Conservation (phyloP, 345 rosid genomes). For the Aegle marmelos region DNA sequence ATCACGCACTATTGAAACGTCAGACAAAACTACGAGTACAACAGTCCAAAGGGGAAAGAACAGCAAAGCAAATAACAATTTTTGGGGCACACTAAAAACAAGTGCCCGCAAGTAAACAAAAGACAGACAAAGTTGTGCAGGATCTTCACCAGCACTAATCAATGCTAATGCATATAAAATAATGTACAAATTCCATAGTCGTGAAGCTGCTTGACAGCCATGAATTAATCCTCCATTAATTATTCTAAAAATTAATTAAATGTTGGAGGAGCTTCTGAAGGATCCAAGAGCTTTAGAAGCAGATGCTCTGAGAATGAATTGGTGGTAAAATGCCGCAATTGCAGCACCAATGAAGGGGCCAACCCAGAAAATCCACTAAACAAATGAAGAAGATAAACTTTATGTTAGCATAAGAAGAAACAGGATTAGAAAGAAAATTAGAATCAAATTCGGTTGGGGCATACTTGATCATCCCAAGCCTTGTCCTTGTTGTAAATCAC, state of each 20-base stretch:
- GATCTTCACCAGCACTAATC: too few relatives aligned
- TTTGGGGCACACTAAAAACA: too few relatives aligned
- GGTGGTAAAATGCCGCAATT: conserved; percentile 63
- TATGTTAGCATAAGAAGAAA: neutral
- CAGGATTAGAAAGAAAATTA: neutral
- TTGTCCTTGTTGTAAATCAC: conserved; percentile 42
- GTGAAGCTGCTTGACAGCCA: neutral
- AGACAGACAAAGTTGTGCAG: too few relatives aligned
- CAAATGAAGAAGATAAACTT: neutral
- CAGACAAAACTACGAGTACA: too few relatives aligned
- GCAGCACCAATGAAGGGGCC: conserved; percentile 73
- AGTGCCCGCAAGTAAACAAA: too few relatives aligned
- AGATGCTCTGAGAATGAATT: conserved; percentile 48
- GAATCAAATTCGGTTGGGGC: neutral
- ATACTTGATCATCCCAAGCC: conserved; percentile 63
- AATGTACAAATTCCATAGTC: conserved; percentile 21
- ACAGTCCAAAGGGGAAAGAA: too few relatives aligned
- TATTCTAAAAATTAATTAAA: neutral
- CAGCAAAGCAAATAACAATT: too few relatives aligned
- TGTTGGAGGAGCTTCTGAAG: conserved; percentile 50
- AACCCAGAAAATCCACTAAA: conserved; percentile 76
- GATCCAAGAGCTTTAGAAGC: conserved; percentile 54
- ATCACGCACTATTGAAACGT: too few relatives aligned
- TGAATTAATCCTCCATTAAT: neutral
- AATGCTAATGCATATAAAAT: neutral